Base-by-base conservation (phyloP, 2,329 filamentous ascomycete species). In the Alternaria panax region DNA sequence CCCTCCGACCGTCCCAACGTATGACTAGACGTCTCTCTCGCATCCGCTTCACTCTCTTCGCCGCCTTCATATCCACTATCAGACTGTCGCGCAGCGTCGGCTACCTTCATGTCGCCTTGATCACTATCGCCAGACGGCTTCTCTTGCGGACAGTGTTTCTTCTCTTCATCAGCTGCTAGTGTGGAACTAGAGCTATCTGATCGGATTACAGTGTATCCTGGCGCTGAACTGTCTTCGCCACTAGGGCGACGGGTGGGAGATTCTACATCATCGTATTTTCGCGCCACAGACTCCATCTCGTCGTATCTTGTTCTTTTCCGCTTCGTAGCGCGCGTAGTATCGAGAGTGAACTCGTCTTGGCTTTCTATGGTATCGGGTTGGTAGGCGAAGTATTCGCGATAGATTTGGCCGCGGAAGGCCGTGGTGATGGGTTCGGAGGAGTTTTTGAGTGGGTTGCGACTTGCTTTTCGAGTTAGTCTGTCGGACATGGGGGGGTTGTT, bases 401-500 rank as follows among this genome's bases (percentile, higher is more conserved):
- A 4, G 18, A 40, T 11, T 5, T 18, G 9, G 36, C 18, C 18
- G 9, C 20, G 18, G 11, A 18, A 16, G 14, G 28, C 28, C 9
- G 20, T 20, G 1, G 18, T 20, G 20, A 34, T 9, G 14, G 28
- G 28, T n/a, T 12, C 14, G 3, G 25, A 48, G 20, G 14, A 20
- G 11, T 25, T n/a, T 6, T 5, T 2, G 5, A 14, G 1, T 34
- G 14, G 0, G 16, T 34, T 14, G 1, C 0, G 30, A 14, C 12
- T 34, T 7, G 30, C 12, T 34, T 34, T 34, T 14, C 16, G 30
- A 14, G 12, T 1, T 34, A 2, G 0, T 1, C 1, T 34, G 11
- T 16, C 7, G 5, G 4, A 6, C 30, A 16, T 34, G 30, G 4
- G 30, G 12, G 16, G 12, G 4, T 34, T 34, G 14, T 14, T 34